Conservation (phyloP, 1,284 basidiomycete genomes). For the Afroboletus lepidellus region DNA sequence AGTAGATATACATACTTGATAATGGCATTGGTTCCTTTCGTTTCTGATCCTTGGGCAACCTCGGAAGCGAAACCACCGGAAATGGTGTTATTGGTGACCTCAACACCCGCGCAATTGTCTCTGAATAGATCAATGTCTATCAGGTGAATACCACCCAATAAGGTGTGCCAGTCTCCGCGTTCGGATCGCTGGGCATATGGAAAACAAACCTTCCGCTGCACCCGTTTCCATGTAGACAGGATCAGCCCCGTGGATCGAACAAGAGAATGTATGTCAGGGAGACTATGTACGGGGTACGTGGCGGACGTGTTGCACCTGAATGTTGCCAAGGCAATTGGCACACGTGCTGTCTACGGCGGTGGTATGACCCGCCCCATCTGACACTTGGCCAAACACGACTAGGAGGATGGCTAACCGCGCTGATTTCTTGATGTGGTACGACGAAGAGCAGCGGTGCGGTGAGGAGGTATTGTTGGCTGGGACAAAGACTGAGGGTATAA, state of each 20-base stretch:
- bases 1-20: constrained; percentile 54
- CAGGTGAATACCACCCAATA: too few relatives aligned
- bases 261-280: constrained; percentile 49
- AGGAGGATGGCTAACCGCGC: constrained; percentile 71
- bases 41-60: constrained; percentile 37
- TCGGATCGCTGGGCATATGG: too few relatives aligned
- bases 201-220: constrained; percentile 67
- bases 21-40: constrained; percentile 60
- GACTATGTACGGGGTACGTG: constrained; percentile 29
- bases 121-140: constrained; percentile 66
- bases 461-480: constrained; percentile 58
- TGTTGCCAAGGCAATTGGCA: constrained; percentile 60
- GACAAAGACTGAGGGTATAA: constrained; percentile 66
- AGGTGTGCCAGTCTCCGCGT: too few relatives aligned
- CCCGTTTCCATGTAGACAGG: constrained; percentile 69
- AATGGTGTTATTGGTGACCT: constrained; percentile 75
- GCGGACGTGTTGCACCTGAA: constrained; percentile 51
- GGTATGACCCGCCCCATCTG: constrained; percentile 60
- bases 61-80: constrained; percentile 66
- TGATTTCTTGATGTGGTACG: constrained; percentile 72
- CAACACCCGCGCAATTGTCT: constrained; percentile 69
- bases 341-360: constrained; percentile 70
- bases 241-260: too few relatives aligned
- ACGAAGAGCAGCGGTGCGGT: constrained; percentile 64
- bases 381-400: constrained; percentile 54